Evolutionary conservation across 768 basidiomycete genomes (phyloP), one percentile per base, ranked within the genome.

Genomic region (Kwoniella mangroviensis): DNA sequence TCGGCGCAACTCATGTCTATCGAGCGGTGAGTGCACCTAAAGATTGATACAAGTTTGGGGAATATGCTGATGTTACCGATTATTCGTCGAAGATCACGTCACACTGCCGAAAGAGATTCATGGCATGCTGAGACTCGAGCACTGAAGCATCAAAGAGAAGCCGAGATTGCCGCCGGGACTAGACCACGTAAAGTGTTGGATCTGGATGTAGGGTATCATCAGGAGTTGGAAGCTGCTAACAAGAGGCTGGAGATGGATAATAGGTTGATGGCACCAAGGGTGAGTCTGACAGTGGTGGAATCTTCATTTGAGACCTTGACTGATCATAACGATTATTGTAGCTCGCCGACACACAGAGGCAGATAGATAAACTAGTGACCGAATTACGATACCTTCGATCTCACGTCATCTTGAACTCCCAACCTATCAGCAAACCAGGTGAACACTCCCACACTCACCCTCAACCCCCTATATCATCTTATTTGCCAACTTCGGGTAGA

Each of bases 241-340:
- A 79, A 79, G 67, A 63, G 79, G n/a, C 43, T 81, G 62, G 79
- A 81, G 61, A 81, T 81, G 79, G 76, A 81, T 61, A 81, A 81
- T 52, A 64, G 74, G 42, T 59, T 81, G 53, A 81, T 81, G 79
- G 77, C 79, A 1, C 79, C 79, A 4, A 69, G 79, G 54, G 77
- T 79, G 63, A 72, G 77, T 70, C 10, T 10, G 17, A 45, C 12
- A 15, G 19, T 26, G 5, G 19, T 26, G 5, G 19, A 11, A 41
- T 52, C 49, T 26, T 6, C 15, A 5, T 28, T 24, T 13, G 21
- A 26, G 52, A 28, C 9, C 34, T 1, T 7, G 34, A 34, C 34
- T 34, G 34, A 34, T 34, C 6, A 34, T 34, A 34, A 34, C 34
- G 34, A 34, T 34, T 34, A 34, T 34, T 15, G 13, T 53, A 80